These are phyloP conservation scores for Pascua sp. DNA, from an alignment of 1,284 basidiomycete species.

Conservation along the genomic window DNA sequence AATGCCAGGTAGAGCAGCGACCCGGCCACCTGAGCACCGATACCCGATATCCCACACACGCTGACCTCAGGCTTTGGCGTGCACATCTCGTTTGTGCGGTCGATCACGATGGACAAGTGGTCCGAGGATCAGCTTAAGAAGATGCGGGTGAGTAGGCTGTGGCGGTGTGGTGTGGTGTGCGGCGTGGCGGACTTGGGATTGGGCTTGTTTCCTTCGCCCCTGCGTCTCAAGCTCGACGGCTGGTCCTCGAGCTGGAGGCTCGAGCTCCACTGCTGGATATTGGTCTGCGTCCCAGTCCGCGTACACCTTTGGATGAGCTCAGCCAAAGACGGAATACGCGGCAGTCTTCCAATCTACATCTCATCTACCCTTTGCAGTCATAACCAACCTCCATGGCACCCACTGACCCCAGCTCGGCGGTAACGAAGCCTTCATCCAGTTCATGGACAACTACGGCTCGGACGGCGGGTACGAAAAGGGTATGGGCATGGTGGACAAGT, in stretches of 20 bases:
- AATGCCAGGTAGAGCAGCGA: no score
- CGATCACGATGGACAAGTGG: slow-evolving; percentile 95
- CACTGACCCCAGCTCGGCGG: slow-evolving; percentile 64
- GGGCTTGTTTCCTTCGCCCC: neutral
- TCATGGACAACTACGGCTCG: slow-evolving; percentile 68
- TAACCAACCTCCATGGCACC: neutral
- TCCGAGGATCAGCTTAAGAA: slow-evolving; percentile 80
- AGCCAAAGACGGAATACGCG: neutral
- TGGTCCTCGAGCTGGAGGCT: no score
- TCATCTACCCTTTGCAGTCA: neutral
- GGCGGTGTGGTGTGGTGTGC: neutral
- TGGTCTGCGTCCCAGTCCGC: neutral
- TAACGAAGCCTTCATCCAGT: slow-evolving; percentile 72
- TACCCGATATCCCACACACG: no score
- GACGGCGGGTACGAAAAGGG: slow-evolving; percentile 71
- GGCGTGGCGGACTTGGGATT: neutral
- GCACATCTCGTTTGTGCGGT: slow-evolving; percentile 73
- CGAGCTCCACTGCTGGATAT: no score
- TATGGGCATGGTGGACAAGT: slow-evolving; percentile 71
- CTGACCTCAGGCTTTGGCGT: slow-evolving; percentile 37
- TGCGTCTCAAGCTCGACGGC: no score
- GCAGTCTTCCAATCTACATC: neutral
- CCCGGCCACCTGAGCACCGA: no score
- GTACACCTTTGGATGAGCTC: neutral
- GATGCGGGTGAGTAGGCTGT: slow-evolving; percentile 65